Evolutionary conservation across 2,329 filamentous ascomycete genomes (phyloP).

Genomic region (Diaporthe ampelina): DNA sequence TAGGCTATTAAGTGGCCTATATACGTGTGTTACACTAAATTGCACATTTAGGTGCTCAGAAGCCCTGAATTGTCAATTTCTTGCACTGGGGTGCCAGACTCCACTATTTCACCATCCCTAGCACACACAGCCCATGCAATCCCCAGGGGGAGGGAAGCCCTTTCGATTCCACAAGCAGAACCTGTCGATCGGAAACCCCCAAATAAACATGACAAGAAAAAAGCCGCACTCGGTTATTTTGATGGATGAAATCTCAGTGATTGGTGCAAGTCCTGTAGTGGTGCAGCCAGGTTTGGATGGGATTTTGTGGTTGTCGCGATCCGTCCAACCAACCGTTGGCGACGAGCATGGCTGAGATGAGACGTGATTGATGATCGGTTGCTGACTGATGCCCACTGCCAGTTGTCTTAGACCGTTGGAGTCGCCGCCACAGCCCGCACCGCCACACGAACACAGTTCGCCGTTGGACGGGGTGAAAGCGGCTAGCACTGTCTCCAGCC

Average conservation of each 20-base stretch:
- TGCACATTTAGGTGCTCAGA: too few relatives aligned
- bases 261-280: neutral
- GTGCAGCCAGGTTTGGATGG: neutral
- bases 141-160: neutral
- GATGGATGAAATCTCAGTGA: neutral
- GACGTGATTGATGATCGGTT: neutral
- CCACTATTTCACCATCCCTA: too few relatives aligned
- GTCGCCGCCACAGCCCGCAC: neutral
- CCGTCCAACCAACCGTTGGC: neutral
- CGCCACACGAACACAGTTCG: slow-evolving; percentile 22
- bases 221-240: neutral
- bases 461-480: neutral
- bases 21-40: too few relatives aligned
- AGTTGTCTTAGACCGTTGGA: neutral
- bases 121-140: slow-evolving; percentile 2
- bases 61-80: too few relatives aligned
- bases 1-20: too few relatives aligned
- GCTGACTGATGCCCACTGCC: neutral
- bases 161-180: neutral
- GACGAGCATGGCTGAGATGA: too few relatives aligned
- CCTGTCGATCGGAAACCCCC: too few relatives aligned
- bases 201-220: too few relatives aligned
- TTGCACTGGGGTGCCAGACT: too few relatives aligned
- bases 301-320: neutral
- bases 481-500: slow-evolving; percentile 10